These are phyloP conservation scores for Incumbomyces lentus DNA, from an alignment of 2,329 filamentous ascomycete genomes.

Conservation along the genomic window DNA sequence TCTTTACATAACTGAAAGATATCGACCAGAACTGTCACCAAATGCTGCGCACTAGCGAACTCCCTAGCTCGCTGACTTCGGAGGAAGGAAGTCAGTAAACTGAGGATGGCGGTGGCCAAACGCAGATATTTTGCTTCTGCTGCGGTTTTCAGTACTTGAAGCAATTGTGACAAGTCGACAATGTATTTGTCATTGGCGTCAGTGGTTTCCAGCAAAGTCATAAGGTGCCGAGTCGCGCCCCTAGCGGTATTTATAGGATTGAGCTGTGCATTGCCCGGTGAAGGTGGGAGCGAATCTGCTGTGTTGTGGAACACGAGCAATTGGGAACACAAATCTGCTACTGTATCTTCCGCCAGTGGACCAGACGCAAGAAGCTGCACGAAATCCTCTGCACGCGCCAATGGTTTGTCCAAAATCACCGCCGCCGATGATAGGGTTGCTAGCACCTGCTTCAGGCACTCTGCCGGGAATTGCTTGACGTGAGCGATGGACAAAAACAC, in stretches of 20 bases:
- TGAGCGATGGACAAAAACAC: conserved; percentile 13
- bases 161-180: conserved; percentile 9
- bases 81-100: neutral
- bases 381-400: conserved; percentile 13
- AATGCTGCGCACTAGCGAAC: neutral
- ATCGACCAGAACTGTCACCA: neutral
- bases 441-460: conserved; percentile 13
- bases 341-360: conserved; percentile 7
- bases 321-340: conserved; percentile 11
- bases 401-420: conserved; percentile 11
- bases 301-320: conserved; percentile 11
- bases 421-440: conserved; percentile 16
- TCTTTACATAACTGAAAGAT: conserved; percentile 1
- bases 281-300: conserved; percentile 8
- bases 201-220: conserved; percentile 10
- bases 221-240: conserved; percentile 14
- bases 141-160: conserved; percentile 12
- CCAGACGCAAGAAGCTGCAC: conserved; percentile 12
- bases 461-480: conserved; percentile 13
- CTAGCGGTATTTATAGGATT: conserved; percentile 13
- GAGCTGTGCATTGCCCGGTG: neutral
- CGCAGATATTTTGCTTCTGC: conserved; percentile 14
- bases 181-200: conserved; percentile 9
- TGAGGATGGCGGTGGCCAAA: conserved; percentile 15
- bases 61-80: conserved; percentile 3